Conservation (phyloP, 2,329 filamentous ascomycete species). For the Botrytis cinerea region DNA sequence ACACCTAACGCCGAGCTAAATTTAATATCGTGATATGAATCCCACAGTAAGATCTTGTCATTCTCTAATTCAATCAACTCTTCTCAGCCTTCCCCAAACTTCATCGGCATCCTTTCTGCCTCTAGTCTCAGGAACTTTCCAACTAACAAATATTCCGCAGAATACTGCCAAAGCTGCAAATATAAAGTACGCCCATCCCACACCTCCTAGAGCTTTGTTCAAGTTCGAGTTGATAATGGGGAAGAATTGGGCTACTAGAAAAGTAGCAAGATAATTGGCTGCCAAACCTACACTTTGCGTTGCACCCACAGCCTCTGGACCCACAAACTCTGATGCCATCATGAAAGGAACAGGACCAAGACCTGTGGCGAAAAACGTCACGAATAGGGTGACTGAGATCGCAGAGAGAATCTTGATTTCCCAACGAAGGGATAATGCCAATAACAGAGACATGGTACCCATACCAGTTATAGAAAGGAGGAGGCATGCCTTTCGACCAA, state of each 20-base stretch:
- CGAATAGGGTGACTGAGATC: conserved; percentile 79
- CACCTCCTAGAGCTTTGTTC: conserved; percentile 62
- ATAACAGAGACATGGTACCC: conserved; percentile 71
- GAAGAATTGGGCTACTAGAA: conserved; percentile 93
- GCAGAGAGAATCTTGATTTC: conserved; percentile 75
- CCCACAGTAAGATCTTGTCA: neutral
- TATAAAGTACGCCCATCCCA: conserved; percentile 88
- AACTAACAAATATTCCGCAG: conserved; percentile 70
- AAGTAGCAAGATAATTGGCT: conserved; percentile 88
- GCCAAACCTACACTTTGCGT: conserved; percentile 86
- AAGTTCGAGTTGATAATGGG: conserved; percentile 78
- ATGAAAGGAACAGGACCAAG: conserved; percentile 95
- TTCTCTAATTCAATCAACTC: conserved; percentile 33
- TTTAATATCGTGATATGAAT: neutral
- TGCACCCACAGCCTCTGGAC: conserved; percentile 85
- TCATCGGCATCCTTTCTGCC: conserved; percentile 83
- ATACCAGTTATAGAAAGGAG: conserved; percentile 83
- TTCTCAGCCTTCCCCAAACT: conserved; percentile 75
- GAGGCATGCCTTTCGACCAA: conserved; percentile 85
- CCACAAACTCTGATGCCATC: conserved; percentile 86
- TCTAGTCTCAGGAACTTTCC: conserved; percentile 82
- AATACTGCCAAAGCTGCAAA: conserved; percentile 74
- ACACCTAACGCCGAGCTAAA: neutral
- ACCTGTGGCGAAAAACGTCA: conserved; percentile 85
- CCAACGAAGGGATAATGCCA: conserved; percentile 79